Conservation (phyloP, 352 stramenopile genomes). For the Phytophthora quininea region DNA sequence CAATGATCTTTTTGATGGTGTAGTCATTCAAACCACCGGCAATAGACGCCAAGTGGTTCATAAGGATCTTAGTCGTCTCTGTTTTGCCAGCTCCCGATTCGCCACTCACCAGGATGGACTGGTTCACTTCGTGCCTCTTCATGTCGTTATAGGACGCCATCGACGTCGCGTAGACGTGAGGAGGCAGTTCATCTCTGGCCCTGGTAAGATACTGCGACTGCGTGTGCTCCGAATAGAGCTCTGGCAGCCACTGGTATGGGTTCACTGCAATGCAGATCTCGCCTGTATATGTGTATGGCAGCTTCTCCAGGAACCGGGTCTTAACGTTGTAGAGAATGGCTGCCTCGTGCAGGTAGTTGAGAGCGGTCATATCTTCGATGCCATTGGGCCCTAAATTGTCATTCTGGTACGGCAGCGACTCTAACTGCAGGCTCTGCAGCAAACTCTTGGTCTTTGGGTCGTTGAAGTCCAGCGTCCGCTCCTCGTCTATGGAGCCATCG, state of each 20-base stretch:
- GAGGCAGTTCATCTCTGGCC: slow-evolving; percentile 59
- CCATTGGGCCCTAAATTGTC: slow-evolving; percentile 59
- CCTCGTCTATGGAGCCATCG: slow-evolving; percentile 31
- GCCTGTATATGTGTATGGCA: slow-evolving; percentile 96
- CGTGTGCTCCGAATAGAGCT: slow-evolving; percentile 84
- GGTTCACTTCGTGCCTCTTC: slow-evolving; percentile 65
- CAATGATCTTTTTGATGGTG: slow-evolving; percentile 84
- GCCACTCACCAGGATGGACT: slow-evolving; percentile 88
- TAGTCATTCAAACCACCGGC: slow-evolving; percentile 68
- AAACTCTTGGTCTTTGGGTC: slow-evolving; percentile 68
- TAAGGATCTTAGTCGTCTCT: slow-evolving; percentile 89
- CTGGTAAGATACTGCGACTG: slow-evolving; percentile 74
- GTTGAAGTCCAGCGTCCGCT: slow-evolving; percentile 80
- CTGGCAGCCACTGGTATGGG: slow-evolving; percentile 92
- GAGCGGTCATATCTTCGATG: slow-evolving; percentile 87
- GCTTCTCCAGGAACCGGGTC: slow-evolving; percentile 76
- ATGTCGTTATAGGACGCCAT: slow-evolving; percentile 77
- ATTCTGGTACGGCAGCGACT: slow-evolving; percentile 83
- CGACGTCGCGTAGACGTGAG: slow-evolving; percentile 76
- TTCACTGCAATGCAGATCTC: slow-evolving; percentile 98
- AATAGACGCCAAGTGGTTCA: slow-evolving; percentile 85
- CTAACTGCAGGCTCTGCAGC: slow-evolving; percentile 67
- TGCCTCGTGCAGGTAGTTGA: slow-evolving; percentile 91
- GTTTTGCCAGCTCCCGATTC: slow-evolving; percentile 90
- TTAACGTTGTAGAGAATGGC: slow-evolving; percentile 93